Base-by-base conservation (phyloP, 306 rosid genomes). In the Trichosanthes cucumerina region DNA sequence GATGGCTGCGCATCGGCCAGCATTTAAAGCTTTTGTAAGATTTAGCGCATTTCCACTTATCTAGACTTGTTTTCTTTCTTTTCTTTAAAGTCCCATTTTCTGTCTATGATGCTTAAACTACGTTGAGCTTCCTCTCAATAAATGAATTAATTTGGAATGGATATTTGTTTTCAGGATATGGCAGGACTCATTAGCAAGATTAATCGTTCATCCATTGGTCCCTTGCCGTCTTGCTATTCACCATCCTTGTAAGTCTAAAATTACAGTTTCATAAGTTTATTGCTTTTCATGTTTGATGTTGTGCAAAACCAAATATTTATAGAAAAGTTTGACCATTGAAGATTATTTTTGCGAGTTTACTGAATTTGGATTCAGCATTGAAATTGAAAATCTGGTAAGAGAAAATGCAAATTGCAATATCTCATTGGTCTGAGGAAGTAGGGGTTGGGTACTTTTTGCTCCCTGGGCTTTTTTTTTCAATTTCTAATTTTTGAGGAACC, bases 1-100 rank as follows among this genome's bases (percentile, higher is more conserved):
- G 91, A 96, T 96, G 98, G 97, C 98, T 63, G 99, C 99, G 79
- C 89, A 86, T 88, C 99, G 98, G 80, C 99, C 93, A 18, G 99
- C 99, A 68, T 96, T 96, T 82, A 93, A 96, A 89, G 99, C 99
- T 78, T 96, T 93, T 79, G 99, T 96, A 91, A 91, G 98, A 78
- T 78, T 82, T 77, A 65, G 63, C 86, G 68, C 75, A 15, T 23
- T 78, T 28, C 8, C 75, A 24, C 24, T 15, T 26, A 64, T 34
- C 9, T 33, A 5, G 9, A 15, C 8, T 16, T 34, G 2, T 13
- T 64, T 16, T 36, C 13, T 15, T 64, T 33, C 23, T 1, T 47
- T 3, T 21, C 19, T 44, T 28, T 62, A 13, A 62, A 64, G 13
- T 34, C 3, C 7, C 9, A 6, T 73, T 28, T 38, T 26, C 19